These are phyloP conservation scores for Tricholoma sp. DNA, from an alignment of 768 basidiomycete species.

Conservation along the genomic window DNA sequence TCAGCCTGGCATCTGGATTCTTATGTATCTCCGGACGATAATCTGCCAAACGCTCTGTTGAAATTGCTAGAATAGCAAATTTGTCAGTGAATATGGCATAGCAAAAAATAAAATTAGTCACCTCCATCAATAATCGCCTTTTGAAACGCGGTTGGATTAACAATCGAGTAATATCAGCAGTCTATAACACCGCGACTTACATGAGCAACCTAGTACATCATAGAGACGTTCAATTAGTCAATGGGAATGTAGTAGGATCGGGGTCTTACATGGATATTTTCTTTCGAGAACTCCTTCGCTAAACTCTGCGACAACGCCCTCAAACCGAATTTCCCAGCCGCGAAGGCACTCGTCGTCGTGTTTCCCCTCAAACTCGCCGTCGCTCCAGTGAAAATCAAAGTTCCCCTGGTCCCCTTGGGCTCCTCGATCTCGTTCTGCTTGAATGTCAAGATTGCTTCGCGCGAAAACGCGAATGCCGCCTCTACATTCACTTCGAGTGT, in stretches of 20 bases:
- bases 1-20: constrained; percentile 44
- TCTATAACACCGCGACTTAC: constrained; percentile 31
- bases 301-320: constrained; percentile 66
- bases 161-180: neutral
- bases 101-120: constrained; percentile 14
- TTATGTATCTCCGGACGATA: constrained; percentile 32
- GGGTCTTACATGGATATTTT: constrained; percentile 61
- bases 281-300: constrained; percentile 68
- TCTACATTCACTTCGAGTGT: constrained; percentile 48
- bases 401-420: constrained; percentile 51
- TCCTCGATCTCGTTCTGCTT: constrained; percentile 50
- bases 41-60: constrained; percentile 25
- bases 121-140: constrained; percentile 70
- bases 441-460: constrained; percentile 54
- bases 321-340: constrained; percentile 59
- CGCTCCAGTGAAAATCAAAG: constrained; percentile 69
- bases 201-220: constrained; percentile 54
- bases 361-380: constrained; percentile 67
- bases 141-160: neutral
- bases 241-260: neutral
- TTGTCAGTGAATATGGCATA: neutral
- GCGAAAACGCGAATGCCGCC: constrained; percentile 60
- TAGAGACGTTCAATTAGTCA: constrained; percentile 1
- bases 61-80: constrained; percentile 24
- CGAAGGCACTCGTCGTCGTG: constrained; percentile 51